Evolutionary conservation across 2,329 filamentous ascomycete species (phyloP).

Genomic region (Scolecobasidium constrictum): DNA sequence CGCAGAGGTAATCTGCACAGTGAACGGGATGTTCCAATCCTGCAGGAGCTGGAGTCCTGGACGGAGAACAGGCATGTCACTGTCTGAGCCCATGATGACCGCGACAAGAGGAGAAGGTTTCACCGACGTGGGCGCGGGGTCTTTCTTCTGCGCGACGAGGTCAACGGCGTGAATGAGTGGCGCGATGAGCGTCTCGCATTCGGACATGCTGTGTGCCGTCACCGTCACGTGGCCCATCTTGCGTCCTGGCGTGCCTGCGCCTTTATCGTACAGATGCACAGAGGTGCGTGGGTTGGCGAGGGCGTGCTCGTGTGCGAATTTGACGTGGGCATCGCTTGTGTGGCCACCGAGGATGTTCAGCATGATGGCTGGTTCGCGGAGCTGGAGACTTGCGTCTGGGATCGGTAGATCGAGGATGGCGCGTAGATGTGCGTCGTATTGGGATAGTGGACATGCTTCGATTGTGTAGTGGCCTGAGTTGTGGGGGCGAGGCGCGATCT

Average conservation of each 20-base stretch:
- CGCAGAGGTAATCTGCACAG: conserved; percentile 67
- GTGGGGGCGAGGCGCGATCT: conserved; percentile 73
- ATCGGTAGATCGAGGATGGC: conserved; percentile 65
- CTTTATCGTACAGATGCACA: conserved; percentile 88
- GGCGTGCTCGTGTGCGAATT: conserved; percentile 42
- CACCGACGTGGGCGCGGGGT: conserved; percentile 28
- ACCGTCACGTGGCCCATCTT: conserved; percentile 95
- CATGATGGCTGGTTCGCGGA: conserved; percentile 58
- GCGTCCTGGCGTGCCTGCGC: conserved; percentile 67
- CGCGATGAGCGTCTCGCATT: conserved; percentile 57
- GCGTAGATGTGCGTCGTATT: conserved; percentile 83
- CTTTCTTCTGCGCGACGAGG: conserved; percentile 34
- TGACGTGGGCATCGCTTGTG: conserved; percentile 51
- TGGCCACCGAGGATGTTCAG: conserved; percentile 68
- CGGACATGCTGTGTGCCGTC: conserved; percentile 54
- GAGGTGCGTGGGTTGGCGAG: conserved; percentile 47
- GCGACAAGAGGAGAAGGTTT: conserved; percentile 47
- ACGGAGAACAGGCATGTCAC: conserved; percentile 58
- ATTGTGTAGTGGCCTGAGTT: conserved; percentile 96
- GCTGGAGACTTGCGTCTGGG: conserved; percentile 39
- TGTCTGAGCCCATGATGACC: conserved; percentile 78
- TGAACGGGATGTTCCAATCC: conserved; percentile 61
- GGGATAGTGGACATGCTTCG: conserved; percentile 78
- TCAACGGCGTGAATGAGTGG: conserved; percentile 58
- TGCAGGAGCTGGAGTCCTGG: conserved; percentile 56